Evolutionary conservation across 257 asterid species (phyloP), one percentile per base, ranked within the genome.

Genomic region (Linaria vulgaris): DNA sequence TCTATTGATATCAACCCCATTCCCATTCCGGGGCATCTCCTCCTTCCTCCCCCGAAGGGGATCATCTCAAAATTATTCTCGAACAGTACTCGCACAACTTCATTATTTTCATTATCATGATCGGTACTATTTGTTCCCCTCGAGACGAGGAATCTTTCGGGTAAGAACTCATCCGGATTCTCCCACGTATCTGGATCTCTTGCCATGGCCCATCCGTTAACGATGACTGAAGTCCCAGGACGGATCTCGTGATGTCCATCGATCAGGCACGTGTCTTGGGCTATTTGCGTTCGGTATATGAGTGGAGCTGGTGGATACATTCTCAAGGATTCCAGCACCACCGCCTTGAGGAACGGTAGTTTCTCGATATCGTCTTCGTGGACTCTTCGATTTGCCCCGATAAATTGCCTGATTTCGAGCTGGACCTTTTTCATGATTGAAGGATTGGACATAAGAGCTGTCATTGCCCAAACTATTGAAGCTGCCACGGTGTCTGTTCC

Each of bases 291-390:
- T 4, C 78, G 80, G 54, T 68, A 71, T 13, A 78, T 1, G 12
- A 78, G 62, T 20, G 80, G 83, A 8, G 83, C 83, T 0, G 83
- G 83, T 16, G 83, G 83, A 72, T 76, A 76, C 14, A 79, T 68
- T 53, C 85, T 63, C 1, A 79, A 50, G 0, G 74, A 15, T 67
- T 79, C 85, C 70, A 57, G 30, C 30, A 76, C 64, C 50, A 79
- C 79, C 6, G 84, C 81, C 60, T 72, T 76, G 3, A 79, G 61
- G 60, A 76, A 79, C 0, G 71, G 77, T 2, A 79, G 69, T 6
- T 73, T 70, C 3, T 16, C 34, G 9, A 73, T 6, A 24, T 79
- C 82, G 0, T 73, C 78, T 38, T 76, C 85, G 1, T 57, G 44
- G 0, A 79, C 69, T 5, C 4, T 27, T 6, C 6, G 4, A 3